A percentile compares a stretch with the other conserved stretches of the same genome.
phyloP scores from a whole-genome alignment of 2,329 filamentous ascomycete species.

The Colletotrichum filicis region DNA sequence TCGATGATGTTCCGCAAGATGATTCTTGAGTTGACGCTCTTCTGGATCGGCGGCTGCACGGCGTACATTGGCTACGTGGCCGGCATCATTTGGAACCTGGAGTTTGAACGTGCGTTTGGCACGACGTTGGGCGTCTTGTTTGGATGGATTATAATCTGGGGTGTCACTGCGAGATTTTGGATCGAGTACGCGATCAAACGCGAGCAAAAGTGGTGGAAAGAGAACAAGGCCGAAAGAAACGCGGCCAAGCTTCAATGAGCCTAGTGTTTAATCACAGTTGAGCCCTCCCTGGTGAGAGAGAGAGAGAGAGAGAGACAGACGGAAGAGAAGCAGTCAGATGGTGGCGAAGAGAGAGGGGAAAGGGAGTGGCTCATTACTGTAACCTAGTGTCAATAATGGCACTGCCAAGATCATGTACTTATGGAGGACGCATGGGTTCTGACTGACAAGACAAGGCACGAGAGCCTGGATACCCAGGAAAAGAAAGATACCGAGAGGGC shows the following conservation, averaged over 20 bases:
- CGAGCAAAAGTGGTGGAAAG: conserved; percentile 31
- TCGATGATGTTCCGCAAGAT: conserved; percentile 34
- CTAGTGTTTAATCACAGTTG: conserved; percentile 32
- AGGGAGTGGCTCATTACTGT: not conserved
- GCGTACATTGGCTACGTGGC: conserved; percentile 28
- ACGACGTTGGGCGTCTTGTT: conserved; percentile 27
- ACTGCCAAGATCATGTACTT: conserved; percentile 21
- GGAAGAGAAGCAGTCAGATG: not conserved
- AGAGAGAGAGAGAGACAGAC: not conserved
- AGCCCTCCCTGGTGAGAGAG: not conserved
- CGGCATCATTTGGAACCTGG: conserved; percentile 31
- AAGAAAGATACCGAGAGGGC: conserved; percentile 22
- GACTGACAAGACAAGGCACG: conserved; percentile 4
- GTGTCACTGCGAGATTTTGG: conserved; percentile 26
- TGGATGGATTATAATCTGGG: conserved; percentile 33
- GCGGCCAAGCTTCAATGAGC: conserved; percentile 31
- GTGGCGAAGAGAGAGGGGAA: not conserved
- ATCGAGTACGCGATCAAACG: conserved; percentile 30
- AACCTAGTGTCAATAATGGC: conserved; percentile 32
- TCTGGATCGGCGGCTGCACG: conserved; percentile 32
- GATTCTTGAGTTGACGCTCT: conserved; percentile 31
- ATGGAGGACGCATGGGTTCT: conserved; percentile 13
- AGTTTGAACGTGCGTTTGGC: conserved; percentile 31
- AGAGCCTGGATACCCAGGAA: conserved; percentile 1
- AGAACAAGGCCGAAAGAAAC: conserved; percentile 29